Conservation (phyloP, 2,329 filamentous ascomycete genomes). For the Xylaria sp. region DNA sequence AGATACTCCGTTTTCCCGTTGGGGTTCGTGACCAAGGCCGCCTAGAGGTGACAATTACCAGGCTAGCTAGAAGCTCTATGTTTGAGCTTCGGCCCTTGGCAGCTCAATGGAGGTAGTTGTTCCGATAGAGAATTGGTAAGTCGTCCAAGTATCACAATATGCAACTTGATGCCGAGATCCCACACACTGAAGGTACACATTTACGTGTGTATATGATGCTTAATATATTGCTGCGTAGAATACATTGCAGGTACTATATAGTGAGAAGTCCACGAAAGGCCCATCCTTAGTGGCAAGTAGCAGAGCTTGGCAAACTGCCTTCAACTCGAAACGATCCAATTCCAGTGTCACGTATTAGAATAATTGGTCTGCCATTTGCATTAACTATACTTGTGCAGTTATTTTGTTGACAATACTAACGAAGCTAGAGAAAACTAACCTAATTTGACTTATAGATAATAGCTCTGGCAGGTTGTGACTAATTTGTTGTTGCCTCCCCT, state of each 20-base stretch:
- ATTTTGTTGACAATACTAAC: neutral
- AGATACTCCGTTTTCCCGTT: conserved; percentile 19
- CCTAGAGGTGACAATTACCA: neutral
- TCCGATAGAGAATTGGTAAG: conserved; percentile 18
- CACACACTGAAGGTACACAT: neutral
- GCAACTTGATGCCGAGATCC: neutral
- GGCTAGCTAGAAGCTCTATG: neutral
- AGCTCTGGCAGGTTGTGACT: neutral
- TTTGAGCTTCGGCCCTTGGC: neutral
- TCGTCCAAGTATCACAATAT: neutral
- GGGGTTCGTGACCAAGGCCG: neutral
- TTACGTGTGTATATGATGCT: too few relatives aligned
- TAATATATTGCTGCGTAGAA: too few relatives aligned
- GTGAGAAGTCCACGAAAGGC: neutral
- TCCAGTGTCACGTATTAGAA: neutral
- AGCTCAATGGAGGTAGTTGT: conserved; percentile 24
- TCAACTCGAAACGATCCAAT: too few relatives aligned
- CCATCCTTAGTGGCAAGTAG: neutral
- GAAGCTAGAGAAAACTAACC: too few relatives aligned
- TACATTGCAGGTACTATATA: neutral
- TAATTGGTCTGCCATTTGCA: neutral
- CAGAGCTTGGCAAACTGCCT: too few relatives aligned
- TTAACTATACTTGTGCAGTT: neutral
- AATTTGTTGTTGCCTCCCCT: conserved; percentile 6
- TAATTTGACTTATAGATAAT: neutral